Percentiles rank a stretch among this genome's conserved stretches.
Conservation (phyloP, 2,329 filamentous ascomycete genomes). For the Chalara sp. region DNA sequence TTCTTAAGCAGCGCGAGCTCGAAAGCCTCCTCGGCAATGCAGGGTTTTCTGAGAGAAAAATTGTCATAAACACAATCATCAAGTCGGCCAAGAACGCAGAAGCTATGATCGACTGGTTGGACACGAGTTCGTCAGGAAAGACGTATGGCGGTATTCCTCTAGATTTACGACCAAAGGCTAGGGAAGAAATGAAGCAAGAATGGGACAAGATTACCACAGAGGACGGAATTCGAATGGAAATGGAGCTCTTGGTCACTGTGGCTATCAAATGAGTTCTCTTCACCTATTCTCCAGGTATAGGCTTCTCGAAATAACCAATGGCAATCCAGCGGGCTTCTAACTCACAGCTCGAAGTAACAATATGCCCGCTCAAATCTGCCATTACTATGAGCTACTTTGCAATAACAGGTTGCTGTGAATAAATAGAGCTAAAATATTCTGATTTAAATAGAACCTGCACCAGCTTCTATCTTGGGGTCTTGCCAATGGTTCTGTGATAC, state of each 20-base stretch:
- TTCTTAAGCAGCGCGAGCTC: constrained; percentile 3
- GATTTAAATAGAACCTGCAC: no score
- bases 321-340: no score
- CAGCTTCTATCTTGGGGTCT: no score
- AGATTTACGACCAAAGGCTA: constrained; percentile 3
- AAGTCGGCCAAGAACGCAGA: constrained; percentile 5
- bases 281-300: no score
- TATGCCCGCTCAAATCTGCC: no score
- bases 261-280: constrained; percentile 1
- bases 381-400: no score
- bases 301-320: no score
- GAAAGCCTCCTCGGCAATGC: not conserved
- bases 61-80: constrained; percentile 5
- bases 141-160: constrained; percentile 8
- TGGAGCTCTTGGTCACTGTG: constrained; percentile 11
- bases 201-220: constrained; percentile 6
- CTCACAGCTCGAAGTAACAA: no score
- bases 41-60: constrained; percentile 1
- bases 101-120: constrained; percentile 7
- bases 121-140: constrained; percentile 8
- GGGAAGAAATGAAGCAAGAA: constrained; percentile 7
- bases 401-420: no score
- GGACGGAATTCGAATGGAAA: constrained; percentile 8
- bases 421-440: no score
- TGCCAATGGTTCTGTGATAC: no score